A percentile compares a stretch with the other conserved stretches of the same genome.
Evolutionary conservation across 768 basidiomycete species (phyloP).

Genomic region (Piloderma croceum): DNA sequence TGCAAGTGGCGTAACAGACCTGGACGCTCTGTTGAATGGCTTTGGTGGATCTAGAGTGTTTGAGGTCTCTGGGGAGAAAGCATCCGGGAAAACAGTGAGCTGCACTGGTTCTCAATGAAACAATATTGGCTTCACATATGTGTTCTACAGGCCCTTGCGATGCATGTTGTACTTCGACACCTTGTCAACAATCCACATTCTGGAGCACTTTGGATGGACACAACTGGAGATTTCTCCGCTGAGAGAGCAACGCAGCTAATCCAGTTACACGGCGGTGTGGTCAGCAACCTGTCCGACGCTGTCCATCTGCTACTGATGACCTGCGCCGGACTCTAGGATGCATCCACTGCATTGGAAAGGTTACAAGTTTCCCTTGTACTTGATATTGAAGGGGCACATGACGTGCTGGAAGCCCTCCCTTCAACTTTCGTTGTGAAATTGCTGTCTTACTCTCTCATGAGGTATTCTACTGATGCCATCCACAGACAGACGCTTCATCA

Average conservation of each 20-base stretch:
- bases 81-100: constrained; percentile 66
- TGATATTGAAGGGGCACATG: constrained; percentile 49
- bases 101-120: neutral
- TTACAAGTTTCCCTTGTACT: constrained; percentile 56
- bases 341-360: constrained; percentile 41
- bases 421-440: constrained; percentile 25
- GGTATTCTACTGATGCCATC: no score
- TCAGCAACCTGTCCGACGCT: neutral
- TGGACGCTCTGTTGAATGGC: constrained; percentile 50
- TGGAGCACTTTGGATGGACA: constrained; percentile 65
- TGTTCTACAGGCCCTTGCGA: constrained; percentile 48
- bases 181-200: constrained; percentile 35
- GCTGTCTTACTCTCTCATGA: constrained; percentile 1
- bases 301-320: no score
- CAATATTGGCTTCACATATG: constrained; percentile 5
- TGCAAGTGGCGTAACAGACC: constrained; percentile 36
- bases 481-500: constrained; percentile 9
- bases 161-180: constrained; percentile 53
- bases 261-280: constrained; percentile 19
- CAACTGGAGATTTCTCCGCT: constrained; percentile 58
- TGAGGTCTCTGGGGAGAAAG: constrained; percentile 63
- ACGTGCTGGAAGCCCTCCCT: constrained; percentile 42
- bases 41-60: constrained; percentile 49
- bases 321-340: no score
- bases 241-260: constrained; percentile 40